Evolutionary conservation across 108 stramenopile species (phyloP).

Genomic region (Aurantiochytrium sp.): DNA sequence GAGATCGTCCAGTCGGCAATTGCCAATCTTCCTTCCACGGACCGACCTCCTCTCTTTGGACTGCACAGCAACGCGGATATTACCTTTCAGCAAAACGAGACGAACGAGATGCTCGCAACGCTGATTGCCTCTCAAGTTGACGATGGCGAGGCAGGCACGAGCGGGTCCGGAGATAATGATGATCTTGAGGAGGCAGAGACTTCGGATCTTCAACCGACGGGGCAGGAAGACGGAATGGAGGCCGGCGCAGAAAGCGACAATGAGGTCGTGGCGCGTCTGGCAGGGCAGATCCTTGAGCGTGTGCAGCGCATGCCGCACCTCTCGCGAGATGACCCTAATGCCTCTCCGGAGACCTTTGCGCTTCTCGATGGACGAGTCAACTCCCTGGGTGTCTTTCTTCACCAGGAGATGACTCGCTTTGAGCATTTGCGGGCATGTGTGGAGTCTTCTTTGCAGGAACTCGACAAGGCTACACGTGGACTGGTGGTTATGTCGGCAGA

Average conservation of each 20-base stretch:
- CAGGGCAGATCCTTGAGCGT: conserved; percentile 23
- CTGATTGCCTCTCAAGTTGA: conserved; percentile 30
- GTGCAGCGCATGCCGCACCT: conserved; percentile 34
- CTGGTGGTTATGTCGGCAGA: conserved; percentile 48
- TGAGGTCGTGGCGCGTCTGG: conserved; percentile 27
- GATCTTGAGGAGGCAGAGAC: not conserved
- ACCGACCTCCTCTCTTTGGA: conserved; percentile 44
- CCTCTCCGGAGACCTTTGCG: conserved; percentile 35
- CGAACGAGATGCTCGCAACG: conserved; percentile 28
- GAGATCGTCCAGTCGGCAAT: conserved; percentile 31
- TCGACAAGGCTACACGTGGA: conserved; percentile 43
- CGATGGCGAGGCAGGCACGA: conserved; percentile 30
- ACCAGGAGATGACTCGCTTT: conserved; percentile 47
- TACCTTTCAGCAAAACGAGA: conserved; percentile 48
- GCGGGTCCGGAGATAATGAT: not conserved
- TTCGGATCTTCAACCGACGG: conserved; percentile 16
- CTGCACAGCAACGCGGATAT: conserved; percentile 50
- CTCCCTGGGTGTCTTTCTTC: conserved; percentile 40
- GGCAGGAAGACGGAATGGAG: not conserved
- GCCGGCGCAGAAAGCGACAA: conserved; percentile 25
- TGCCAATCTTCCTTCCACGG: conserved; percentile 33
- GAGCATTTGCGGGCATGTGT: conserved; percentile 39
- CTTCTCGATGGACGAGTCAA: conserved; percentile 41
- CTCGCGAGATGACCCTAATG: not conserved
- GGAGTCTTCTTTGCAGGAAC: conserved; percentile 30